Conservation (phyloP, 1,139 yeast genomes). For the Yamadazyma blattariae region DNA sequence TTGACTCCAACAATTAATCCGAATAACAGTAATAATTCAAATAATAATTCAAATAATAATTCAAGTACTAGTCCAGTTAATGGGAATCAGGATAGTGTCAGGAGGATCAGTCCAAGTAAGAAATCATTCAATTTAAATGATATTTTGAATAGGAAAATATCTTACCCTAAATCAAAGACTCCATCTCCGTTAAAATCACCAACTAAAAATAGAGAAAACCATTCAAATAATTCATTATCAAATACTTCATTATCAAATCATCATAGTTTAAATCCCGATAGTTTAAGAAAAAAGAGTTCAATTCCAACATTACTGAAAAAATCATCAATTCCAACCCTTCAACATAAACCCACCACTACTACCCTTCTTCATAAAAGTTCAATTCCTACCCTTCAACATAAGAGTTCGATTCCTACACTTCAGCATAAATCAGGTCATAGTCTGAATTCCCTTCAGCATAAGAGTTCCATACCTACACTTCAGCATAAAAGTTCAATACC, state of each 20-base stretch:
- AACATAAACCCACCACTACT: background rate
- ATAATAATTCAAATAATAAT: too few species aligned
- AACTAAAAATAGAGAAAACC: too few species aligned
- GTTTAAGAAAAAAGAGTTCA: conserved; percentile 10
- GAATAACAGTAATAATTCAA: too few species aligned
- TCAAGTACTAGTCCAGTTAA: background rate
- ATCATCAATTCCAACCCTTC: background rate
- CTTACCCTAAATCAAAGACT: conserved; percentile 11
- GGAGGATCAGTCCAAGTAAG: conserved; percentile 36
- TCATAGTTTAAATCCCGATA: too few species aligned
- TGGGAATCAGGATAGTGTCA: conserved; percentile 1
- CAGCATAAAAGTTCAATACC: conserved; percentile 10
- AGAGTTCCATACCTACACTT: conserved; percentile 11
- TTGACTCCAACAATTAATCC: too few species aligned
- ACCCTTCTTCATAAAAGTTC: conserved; percentile 14
- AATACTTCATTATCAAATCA: conserved; percentile 15
- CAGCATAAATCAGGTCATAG: conserved; percentile 13
- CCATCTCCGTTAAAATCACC: conserved; percentile 7
- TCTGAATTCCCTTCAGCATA: conserved; percentile 17
- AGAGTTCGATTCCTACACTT: conserved; percentile 11
- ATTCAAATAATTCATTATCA: too few species aligned
- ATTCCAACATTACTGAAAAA: background rate
- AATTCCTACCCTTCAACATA: conserved; percentile 10
- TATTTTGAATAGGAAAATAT: conserved; percentile 21
- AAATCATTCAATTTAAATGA: conserved; percentile 38